Base-by-base conservation (phyloP, 73 alveolate genomes). In the Paramecium biaurelia region DNA sequence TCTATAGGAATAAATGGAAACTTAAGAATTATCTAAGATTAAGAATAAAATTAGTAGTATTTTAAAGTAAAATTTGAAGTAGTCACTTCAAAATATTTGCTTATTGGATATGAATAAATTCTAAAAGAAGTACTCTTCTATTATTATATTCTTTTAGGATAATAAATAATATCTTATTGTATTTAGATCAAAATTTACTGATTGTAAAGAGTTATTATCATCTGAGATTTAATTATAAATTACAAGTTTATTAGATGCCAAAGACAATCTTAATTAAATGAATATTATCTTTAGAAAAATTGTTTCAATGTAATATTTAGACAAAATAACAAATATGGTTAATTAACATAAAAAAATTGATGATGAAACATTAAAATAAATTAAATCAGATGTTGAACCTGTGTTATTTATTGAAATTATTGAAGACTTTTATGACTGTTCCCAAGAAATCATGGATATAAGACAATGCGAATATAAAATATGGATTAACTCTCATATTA, bases 401-500 rank as follows among this genome's bases (percentile, higher is more conserved):
- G 45, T 38, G 1, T 10, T 38, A 72, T 72, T 72, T 42, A 34
- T 72, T 15, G 86, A 72, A 15, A 12, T 72, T 1, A 42, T 28
- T 15, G 53, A 72, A 38, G 56, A 32, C 38, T 72, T 12, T 15
- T 72, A 72, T 72, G 86, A 72, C 18, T 32, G 59, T 37, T 38
- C 56, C 20, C 18, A 35, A 38, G 86, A 72, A 72, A 15, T 72
- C 10, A 20, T 72, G n/a, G 86, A 72, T 72, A 32, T 72, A 12
- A 35, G 56, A 38, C 14, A 26, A 34, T 72, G 59, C 30, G 23
- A 72, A 35, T 72, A 72, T 72, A 72, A 72, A 7, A 42, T 72
- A 8, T 72, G 86, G 86, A 72, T 72, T 72, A 72, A 72, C 18
- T 15, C 59, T 72, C 58, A 72, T 20, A 72, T 72, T 6, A 72